A percentile compares a stretch with the other conserved stretches of the same genome.
Conservation (phyloP, 73 alveolate species). For the Paramecium bursaria region DNA sequence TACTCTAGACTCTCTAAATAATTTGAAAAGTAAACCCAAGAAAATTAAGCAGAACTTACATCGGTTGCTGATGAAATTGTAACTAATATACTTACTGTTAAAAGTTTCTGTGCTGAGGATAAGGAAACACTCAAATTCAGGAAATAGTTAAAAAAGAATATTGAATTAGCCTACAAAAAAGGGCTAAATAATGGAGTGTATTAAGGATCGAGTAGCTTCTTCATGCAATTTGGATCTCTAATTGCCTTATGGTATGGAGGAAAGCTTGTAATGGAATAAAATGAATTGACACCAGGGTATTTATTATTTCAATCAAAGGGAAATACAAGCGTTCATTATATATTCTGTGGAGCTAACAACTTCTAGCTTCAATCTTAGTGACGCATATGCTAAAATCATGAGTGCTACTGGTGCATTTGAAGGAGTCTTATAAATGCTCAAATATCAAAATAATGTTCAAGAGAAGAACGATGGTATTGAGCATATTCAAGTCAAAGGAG, state of each 20-base stretch:
- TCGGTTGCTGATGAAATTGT: conserved; percentile 68
- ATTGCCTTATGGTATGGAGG: conserved; percentile 72
- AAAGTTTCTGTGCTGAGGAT: conserved; percentile 63
- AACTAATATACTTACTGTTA: conserved; percentile 64
- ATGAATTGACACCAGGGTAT: conserved; percentile 56
- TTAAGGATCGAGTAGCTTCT: conserved; percentile 38
- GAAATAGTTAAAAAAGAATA: conserved; percentile 27
- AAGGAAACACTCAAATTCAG: conserved; percentile 53
- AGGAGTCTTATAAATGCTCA: conserved; percentile 64
- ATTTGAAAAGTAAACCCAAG: conserved; percentile 58
- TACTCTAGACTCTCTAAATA: conserved; percentile 39
- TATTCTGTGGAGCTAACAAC: conserved; percentile 61
- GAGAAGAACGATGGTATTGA: conserved; percentile 52
- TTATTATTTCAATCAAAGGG: conserved; percentile 6
- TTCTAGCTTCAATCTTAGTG: conserved; percentile 47
- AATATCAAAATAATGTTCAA: conserved; percentile 44
- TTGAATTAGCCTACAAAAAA: conserved; percentile 22
- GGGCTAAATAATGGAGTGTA: conserved; percentile 62
- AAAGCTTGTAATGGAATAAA: conserved; percentile 18
- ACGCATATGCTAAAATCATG: conserved; percentile 59
- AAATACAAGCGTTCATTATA: conserved; percentile 47
- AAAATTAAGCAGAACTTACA: conserved; percentile 57
- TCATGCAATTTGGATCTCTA: conserved; percentile 57
- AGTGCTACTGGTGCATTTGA: conserved; percentile 72
- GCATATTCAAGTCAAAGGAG: conserved; percentile 67